A percentile compares a stretch with the other conserved stretches of the same genome.
Evolutionary conservation across 331 rosid species (phyloP).

Genomic region (Quercus lobata): DNA sequence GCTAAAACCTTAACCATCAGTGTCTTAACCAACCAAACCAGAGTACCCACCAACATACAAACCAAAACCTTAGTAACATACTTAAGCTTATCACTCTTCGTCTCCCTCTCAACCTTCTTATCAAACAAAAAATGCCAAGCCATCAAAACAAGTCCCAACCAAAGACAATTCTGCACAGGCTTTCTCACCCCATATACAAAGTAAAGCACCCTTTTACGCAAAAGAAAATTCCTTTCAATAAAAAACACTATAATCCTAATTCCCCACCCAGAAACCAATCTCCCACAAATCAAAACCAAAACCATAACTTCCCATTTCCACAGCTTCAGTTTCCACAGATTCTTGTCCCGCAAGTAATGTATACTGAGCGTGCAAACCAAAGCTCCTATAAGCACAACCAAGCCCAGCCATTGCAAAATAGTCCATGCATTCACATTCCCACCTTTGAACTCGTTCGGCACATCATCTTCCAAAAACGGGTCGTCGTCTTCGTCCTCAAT

Average conservation of each 20-base stretch:
- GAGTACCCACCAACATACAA: constrained; percentile 67
- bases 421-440: neutral
- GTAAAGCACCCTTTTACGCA: constrained; percentile 77
- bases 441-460: neutral
- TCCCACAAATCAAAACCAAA: constrained; percentile 74
- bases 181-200: constrained; percentile 81
- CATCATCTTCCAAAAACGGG: constrained; percentile 46
- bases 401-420: constrained; percentile 28
- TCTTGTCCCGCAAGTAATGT: constrained; percentile 30
- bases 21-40: constrained; percentile 82
- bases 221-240: constrained; percentile 75
- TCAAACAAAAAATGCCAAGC: constrained; percentile 79
- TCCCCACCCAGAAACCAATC: constrained; percentile 90
- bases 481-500: constrained; percentile 68
- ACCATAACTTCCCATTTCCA: constrained; percentile 97
- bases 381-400: constrained; percentile 47
- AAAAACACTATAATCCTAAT: constrained; percentile 56
- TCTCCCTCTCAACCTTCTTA: constrained; percentile 57
- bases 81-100: constrained; percentile 22
- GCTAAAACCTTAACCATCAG: constrained; percentile 81
- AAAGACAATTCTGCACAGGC: constrained; percentile 76
- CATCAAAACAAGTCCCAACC: constrained; percentile 80
- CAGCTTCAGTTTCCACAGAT: constrained; percentile 54
- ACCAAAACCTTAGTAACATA: constrained; percentile 60
- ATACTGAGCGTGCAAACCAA: constrained; percentile 45